Evolutionary conservation across 2,329 filamentous ascomycete genomes (phyloP), one percentile per base, ranked within the genome.

Genomic region (Cryoendolithus antarcticus): DNA sequence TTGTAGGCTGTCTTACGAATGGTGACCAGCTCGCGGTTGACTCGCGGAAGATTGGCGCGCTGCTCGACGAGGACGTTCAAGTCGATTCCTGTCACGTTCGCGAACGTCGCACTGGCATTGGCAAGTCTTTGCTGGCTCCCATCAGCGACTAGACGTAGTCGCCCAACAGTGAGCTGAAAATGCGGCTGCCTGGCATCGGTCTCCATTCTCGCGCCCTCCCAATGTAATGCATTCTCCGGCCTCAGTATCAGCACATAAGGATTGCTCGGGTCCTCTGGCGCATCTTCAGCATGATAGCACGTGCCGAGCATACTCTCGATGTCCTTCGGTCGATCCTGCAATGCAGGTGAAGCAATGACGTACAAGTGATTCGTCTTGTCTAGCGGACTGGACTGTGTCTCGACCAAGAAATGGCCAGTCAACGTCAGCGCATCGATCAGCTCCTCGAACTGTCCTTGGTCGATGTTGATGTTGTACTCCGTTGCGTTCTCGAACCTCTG

Each of bases 1-100:
- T 93, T 94, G 69, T 93, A 96, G 3, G 89, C 86, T 2, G 93
- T 93, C 58, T 88, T 86, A 53, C 93, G 88, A 52, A 95, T 94
- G 58, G 93, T 93, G 52, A 86, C 89, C 47, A 98, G 67, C 57
- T 93, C 83, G 37, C 80, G 69, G 56, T 96, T 93, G 49, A 98
- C 91, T 50, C 93, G 85, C 46, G 85, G 82, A 30, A 98, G 72
- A 56, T 95, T 96, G 12, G 91, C 93, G 48, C 91, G 75, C 54
- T 93, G 85, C 58, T 96, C 91, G 39, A 94, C 82, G 7, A 93
- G 72, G 39, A 94, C 80, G 53, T 93, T 86, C 27, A 98, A 73
- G 50, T 91, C 82, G 60, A 86, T 79, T 42, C 83, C 83, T 39
- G 83, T 84, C 11, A 86, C 80, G n/a, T 76, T 72, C 31, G 86